A percentile compares a stretch with the other conserved stretches of the same genome.
These are phyloP conservation scores for Amanita pseudoporphyria DNA, from an alignment of 768 basidiomycete genomes.

Conservation along the genomic window DNA sequence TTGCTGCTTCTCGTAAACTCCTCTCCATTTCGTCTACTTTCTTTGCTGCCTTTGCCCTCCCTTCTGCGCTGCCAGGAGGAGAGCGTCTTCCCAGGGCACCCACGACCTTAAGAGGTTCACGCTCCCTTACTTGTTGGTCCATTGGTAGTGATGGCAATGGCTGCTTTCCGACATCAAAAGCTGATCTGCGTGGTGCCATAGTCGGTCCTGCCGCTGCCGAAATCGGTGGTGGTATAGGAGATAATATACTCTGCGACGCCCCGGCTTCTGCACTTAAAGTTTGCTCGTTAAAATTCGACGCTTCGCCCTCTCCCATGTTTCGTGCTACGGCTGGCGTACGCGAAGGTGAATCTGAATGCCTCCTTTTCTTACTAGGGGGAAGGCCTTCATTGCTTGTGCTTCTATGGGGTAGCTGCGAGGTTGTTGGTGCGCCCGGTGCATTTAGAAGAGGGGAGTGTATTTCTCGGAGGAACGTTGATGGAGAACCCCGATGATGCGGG, in stretches of 20 bases:
- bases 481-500: neutral
- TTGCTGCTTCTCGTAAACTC: neutral
- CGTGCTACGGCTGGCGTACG: neutral
- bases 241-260: neutral
- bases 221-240: conserved; percentile 9
- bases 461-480: neutral
- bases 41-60: conserved; percentile 35
- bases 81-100: conserved; percentile 30
- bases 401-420: neutral
- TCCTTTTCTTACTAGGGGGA: conserved; percentile 5
- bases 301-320: neutral
- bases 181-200: conserved; percentile 3
- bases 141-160: neutral
- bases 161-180: conserved; percentile 2
- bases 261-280: neutral
- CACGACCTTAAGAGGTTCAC: conserved; percentile 17
- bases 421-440: neutral
- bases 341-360: conserved; percentile 6
- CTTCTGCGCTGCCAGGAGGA: conserved; percentile 38
- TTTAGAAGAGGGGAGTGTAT: neutral
- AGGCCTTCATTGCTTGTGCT: neutral
- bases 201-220: conserved; percentile 8
- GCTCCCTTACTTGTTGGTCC: conserved; percentile 7
- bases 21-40: conserved; percentile 28
- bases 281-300: neutral